These are phyloP conservation scores for Dipteronia sinensis DNA, from an alignment of 345 rosid genomes.

Conservation along the genomic window DNA sequence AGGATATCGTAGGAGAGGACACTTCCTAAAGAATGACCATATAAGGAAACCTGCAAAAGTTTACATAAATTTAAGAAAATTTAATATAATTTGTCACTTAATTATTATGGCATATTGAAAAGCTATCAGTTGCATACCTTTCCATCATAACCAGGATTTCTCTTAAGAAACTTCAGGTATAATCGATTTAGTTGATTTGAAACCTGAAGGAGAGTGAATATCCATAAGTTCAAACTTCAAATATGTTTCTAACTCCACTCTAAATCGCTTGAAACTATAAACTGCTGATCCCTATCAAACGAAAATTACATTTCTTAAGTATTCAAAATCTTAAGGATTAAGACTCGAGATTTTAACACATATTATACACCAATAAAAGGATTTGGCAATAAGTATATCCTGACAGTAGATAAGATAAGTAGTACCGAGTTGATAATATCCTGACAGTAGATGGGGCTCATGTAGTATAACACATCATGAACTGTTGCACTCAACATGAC, in stretches of 20 bases:
- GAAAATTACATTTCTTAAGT: too few relatives aligned
- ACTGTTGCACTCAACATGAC: slow-evolving; percentile 90
- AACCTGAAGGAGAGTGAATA: slow-evolving; percentile 52
- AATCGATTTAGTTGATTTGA: slow-evolving; percentile 83
- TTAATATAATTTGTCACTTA: too few relatives aligned
- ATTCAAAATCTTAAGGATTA: not conserved
- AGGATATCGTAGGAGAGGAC: slow-evolving; percentile 97
- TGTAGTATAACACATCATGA: slow-evolving; percentile 94
- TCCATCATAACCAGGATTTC: slow-evolving; percentile 94
- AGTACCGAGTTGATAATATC: slow-evolving; percentile 89
- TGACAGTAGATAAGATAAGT: slow-evolving; percentile 51
- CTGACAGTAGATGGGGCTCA: slow-evolving; percentile 98
- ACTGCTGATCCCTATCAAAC: too few relatives aligned
- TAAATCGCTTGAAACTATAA: too few relatives aligned
- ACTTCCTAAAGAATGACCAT: slow-evolving; percentile 98
- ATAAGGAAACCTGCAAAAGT: slow-evolving; percentile 70
- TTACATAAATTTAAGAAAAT: not conserved
- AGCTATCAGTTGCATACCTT: slow-evolving; percentile 57
- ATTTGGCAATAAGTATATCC: slow-evolving; percentile 41
- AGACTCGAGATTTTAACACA: not conserved
- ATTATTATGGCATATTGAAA: too few relatives aligned
- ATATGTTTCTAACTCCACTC: slow-evolving; percentile 3
- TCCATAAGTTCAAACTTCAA: slow-evolving; percentile 22
- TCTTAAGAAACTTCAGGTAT: slow-evolving; percentile 72
- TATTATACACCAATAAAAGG: not conserved